phyloP scores from a whole-genome alignment of 2,329 filamentous ascomycete genomes.

The Arthrobotrys entomopaga region DNA sequence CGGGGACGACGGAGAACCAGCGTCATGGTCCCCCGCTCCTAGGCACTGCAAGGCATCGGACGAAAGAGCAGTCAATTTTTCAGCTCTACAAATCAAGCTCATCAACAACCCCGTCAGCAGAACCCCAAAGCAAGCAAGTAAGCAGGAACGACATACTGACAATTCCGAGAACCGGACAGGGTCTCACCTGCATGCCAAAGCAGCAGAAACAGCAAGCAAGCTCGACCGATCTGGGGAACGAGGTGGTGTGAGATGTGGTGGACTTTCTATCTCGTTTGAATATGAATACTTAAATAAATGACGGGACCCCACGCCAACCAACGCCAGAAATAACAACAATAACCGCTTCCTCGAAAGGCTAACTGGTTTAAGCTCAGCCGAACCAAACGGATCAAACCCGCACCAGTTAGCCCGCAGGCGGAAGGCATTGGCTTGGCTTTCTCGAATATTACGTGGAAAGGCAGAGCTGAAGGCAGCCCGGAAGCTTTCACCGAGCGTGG shows the following conservation, averaged over 20 bases:
- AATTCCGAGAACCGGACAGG: slow-evolving; percentile 36
- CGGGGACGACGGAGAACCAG: not conserved
- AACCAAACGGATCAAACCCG: slow-evolving; percentile 48
- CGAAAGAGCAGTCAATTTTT: not conserved
- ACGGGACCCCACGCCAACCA: slow-evolving; percentile 29
- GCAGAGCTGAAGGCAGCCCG: slow-evolving; percentile 48
- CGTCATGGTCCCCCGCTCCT: too few relatives aligned
- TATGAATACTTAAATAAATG: slow-evolving; percentile 2
- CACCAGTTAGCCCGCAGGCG: slow-evolving; percentile 1
- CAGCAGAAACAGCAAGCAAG: slow-evolving; percentile 8
- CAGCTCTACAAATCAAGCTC: slow-evolving; percentile 31
- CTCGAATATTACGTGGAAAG: slow-evolving; percentile 54
- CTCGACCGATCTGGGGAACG: slow-evolving; percentile 30
- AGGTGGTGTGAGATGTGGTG: slow-evolving; percentile 41
- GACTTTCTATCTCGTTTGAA: not conserved
- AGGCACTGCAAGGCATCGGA: too few relatives aligned
- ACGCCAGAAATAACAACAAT: slow-evolving; percentile 27
- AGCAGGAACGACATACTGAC: slow-evolving; percentile 15
- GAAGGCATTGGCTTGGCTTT: slow-evolving; percentile 16
- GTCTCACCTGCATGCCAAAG: slow-evolving; percentile 27
- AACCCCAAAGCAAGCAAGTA: not conserved
- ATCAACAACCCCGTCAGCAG: slow-evolving; percentile 29
- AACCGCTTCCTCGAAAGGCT: slow-evolving; percentile 13
- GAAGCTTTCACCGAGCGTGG: slow-evolving; percentile 29
- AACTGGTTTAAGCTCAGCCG: slow-evolving; percentile 34